Evolutionary conservation across 768 basidiomycete genomes (phyloP).

Genomic region (Leccinum imitatum): DNA sequence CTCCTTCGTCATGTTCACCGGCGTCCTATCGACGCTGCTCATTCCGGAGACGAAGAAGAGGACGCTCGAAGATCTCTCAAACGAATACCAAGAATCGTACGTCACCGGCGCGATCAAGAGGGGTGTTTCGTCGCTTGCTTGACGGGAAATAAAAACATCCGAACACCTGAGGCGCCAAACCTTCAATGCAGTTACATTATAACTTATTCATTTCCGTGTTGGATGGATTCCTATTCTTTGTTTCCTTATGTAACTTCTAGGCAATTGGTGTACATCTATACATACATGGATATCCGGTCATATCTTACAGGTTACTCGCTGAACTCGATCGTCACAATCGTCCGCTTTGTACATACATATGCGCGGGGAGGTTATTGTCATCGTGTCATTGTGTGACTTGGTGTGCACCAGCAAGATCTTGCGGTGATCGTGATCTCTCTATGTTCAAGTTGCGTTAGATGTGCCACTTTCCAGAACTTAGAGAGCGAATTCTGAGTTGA

Average conservation of each 20-base stretch:
- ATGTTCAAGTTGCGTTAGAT: not conserved
- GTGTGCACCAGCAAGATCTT: not conserved
- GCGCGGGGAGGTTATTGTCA: not conserved
- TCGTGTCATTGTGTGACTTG: not conserved
- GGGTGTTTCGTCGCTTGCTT: slow-evolving; percentile 13
- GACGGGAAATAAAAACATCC: not conserved
- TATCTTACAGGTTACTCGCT: not conserved
- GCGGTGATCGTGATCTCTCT: not conserved
- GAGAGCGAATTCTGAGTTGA: not conserved
- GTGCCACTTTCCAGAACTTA: too few relatives aligned
- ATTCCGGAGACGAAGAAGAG: slow-evolving; percentile 76
- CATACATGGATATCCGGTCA: not conserved
- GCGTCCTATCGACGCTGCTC: slow-evolving; percentile 76
- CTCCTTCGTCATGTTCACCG: slow-evolving; percentile 83
- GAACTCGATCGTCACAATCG: not conserved
- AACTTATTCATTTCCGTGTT: not conserved
- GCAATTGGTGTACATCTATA: not conserved
- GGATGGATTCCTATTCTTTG: not conserved
- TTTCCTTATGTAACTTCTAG: not conserved
- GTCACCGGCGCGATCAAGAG: slow-evolving; percentile 30
- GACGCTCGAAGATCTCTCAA: slow-evolving; percentile 69
- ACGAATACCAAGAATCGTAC: slow-evolving; percentile 67
- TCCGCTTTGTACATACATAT: not conserved
- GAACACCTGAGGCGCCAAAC: not conserved
- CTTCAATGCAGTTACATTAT: not conserved